Base-by-base conservation (phyloP, 495 filamentous ascomycete genomes). In the Penicillium ochrochloron region DNA sequence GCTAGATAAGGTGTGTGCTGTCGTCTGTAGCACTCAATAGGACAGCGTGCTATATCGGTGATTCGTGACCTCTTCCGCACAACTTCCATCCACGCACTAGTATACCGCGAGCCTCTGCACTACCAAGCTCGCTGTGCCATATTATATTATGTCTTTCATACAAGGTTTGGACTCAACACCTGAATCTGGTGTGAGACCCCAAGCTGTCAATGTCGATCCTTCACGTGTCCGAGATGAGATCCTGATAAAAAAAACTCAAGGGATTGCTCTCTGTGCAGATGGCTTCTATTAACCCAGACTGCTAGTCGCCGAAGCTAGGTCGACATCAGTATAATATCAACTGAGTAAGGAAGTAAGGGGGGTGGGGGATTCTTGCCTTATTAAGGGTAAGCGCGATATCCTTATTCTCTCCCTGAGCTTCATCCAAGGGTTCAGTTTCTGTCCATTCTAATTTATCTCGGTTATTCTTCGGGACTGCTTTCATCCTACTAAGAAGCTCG, bases 401-500 rank as follows among this genome's bases (percentile, higher is more conserved):
- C 29, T 31, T 31, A 31, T 31, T 31, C 27, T 52, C 31, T 42
- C 31, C 2, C 11, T 3, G 9, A 6, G 53, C 25, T 39, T 5
- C 52, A n/a, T 41, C 2, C 33, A 52, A 11, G 31, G 29, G 6
- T 6, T 31, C 29, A 31, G 46, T 27, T 19, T 59, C 65, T 9
- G 48, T 55, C 59, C 39, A 70, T 34, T 65, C 19, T 27, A 14
- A 54, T 41, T 65, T 55, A 31, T 21, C 35, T 2, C 6, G 15
- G 9, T 70, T 21, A 57, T 67, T 67, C 29, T 31, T 25, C 50
- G 41, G 59, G 8, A 27, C 33, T 7, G 48, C 56, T 46, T 65
- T 59, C 2, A 70, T 39, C 60, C 14, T 1, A 39, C 27, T 21
- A 60, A 70, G 42, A 60, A 69, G 63, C 56, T 65, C 25, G 2